phyloP scores from a whole-genome alignment of 1,139 yeast genomes.

The Suhomyces anneliseae region DNA sequence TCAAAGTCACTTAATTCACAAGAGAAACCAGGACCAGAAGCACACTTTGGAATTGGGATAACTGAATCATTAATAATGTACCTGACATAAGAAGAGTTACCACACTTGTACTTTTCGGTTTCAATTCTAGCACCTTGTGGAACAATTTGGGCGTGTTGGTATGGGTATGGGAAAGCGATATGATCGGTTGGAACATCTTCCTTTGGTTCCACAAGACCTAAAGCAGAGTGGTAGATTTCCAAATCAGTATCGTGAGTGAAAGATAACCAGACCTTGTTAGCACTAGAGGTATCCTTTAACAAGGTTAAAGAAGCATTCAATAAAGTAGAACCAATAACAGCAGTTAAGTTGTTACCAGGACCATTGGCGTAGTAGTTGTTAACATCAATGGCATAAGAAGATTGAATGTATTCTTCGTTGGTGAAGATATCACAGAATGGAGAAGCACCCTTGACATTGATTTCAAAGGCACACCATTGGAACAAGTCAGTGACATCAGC shows the following conservation, averaged over 20 bases:
- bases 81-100: constrained; percentile 25
- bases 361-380: constrained; percentile 49
- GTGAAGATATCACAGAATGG: constrained; percentile 54
- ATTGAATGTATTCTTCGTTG: constrained; percentile 45
- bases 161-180: constrained; percentile 28
- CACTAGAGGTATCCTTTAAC: constrained; percentile 28
- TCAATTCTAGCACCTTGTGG: constrained; percentile 33
- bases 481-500: constrained; percentile 43
- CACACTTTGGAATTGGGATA: constrained; percentile 25
- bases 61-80: constrained; percentile 31
- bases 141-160: constrained; percentile 25
- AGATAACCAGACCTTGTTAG: constrained; percentile 27
- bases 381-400: constrained; percentile 47
- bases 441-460: constrained; percentile 49
- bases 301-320: constrained; percentile 50
- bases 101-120: constrained; percentile 27
- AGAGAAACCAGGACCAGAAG: constrained; percentile 36
- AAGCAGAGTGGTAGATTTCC: constrained; percentile 26
- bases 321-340: constrained; percentile 46
- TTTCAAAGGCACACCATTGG: constrained; percentile 54
- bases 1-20: constrained; percentile 27
- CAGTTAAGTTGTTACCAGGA: constrained; percentile 48
- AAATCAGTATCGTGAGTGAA: constrained; percentile 34
- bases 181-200: constrained; percentile 22
- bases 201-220: constrained; percentile 25